Conservation (phyloP, 2,329 filamentous ascomycete genomes). For the Diplodia intermedia region DNA sequence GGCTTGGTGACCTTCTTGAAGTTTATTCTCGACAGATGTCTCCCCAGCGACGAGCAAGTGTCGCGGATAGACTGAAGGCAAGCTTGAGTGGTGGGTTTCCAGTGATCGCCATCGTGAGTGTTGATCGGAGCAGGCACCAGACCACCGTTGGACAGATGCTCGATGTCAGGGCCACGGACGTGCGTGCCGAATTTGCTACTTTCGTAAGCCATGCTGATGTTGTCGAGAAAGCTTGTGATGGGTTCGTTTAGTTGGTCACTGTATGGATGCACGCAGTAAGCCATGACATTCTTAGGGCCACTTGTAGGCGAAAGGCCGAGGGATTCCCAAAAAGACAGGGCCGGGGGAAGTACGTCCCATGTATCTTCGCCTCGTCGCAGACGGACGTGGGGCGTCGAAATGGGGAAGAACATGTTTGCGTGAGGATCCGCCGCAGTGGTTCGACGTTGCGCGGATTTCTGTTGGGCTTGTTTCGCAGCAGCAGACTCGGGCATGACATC, state of each 20-base stretch:
- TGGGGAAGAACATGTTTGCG: slow-evolving; percentile 28
- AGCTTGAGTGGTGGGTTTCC: slow-evolving; percentile 36
- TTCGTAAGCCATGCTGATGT: slow-evolving; percentile 75
- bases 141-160: slow-evolving; percentile 41
- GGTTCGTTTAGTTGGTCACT: slow-evolving; percentile 68
- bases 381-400: slow-evolving; percentile 71
- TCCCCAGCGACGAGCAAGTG: slow-evolving; percentile 50
- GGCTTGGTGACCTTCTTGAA: slow-evolving; percentile 44
- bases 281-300: slow-evolving; percentile 73
- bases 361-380: slow-evolving; percentile 72
- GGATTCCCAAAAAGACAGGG: slow-evolving; percentile 81
- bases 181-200: slow-evolving; percentile 75
- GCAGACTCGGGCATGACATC: slow-evolving; percentile 47
- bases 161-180: slow-evolving; percentile 49
- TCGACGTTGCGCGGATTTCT: slow-evolving; percentile 43
- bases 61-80: slow-evolving; percentile 44
- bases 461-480: slow-evolving; percentile 41
- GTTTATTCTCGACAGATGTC: slow-evolving; percentile 47
- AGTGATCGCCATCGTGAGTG: slow-evolving; percentile 35
- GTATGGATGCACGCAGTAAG: slow-evolving; percentile 73
- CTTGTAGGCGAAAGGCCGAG: slow-evolving; percentile 75
- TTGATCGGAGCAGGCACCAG: slow-evolving; percentile 43
- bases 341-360: slow-evolving; percentile 76
- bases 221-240: slow-evolving; percentile 69
- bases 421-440: slow-evolving; percentile 38